phyloP scores from a whole-genome alignment of 345 rosid species.

The Eucalyptus erythrocorys region DNA sequence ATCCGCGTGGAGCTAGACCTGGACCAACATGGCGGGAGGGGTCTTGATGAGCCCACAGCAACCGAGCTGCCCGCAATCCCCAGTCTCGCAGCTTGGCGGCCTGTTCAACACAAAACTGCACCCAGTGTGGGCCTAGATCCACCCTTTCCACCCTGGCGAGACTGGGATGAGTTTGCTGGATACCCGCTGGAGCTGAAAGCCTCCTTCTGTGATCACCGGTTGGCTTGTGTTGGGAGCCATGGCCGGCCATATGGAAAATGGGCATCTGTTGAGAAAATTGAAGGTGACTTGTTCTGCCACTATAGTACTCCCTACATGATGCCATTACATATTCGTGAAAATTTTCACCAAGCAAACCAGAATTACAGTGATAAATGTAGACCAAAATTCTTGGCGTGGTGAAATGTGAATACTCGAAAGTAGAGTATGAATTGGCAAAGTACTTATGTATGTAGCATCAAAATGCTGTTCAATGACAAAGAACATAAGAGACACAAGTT shows the following conservation, averaged over 20 bases:
- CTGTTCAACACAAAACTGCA: slow-evolving; percentile 46
- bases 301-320: slow-evolving; percentile 23
- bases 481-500: not conserved
- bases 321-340: not conserved
- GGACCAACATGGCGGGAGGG: slow-evolving; percentile 59
- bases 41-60: slow-evolving; percentile 64
- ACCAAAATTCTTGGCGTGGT: not conserved
- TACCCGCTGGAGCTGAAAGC: slow-evolving; percentile 53
- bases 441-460: not conserved
- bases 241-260: slow-evolving; percentile 80
- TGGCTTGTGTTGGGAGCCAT: slow-evolving; percentile 65
- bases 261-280: slow-evolving; percentile 65
- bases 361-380: not conserved
- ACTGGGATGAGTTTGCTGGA: slow-evolving; percentile 18
- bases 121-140: slow-evolving; percentile 73
- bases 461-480: not conserved
- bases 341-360: not conserved
- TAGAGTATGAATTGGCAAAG: not conserved
- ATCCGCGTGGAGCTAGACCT: slow-evolving; percentile 39
- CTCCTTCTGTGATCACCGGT: slow-evolving; percentile 52
- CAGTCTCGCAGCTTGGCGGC: slow-evolving; percentile 62
- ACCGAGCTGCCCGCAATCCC: slow-evolving; percentile 59
- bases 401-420: not conserved
- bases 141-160: slow-evolving; percentile 64
- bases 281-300: slow-evolving; percentile 36